phyloP scores from a whole-genome alignment of 192 early-diverging fungal genomes.

The Coemansia sp. region DNA sequence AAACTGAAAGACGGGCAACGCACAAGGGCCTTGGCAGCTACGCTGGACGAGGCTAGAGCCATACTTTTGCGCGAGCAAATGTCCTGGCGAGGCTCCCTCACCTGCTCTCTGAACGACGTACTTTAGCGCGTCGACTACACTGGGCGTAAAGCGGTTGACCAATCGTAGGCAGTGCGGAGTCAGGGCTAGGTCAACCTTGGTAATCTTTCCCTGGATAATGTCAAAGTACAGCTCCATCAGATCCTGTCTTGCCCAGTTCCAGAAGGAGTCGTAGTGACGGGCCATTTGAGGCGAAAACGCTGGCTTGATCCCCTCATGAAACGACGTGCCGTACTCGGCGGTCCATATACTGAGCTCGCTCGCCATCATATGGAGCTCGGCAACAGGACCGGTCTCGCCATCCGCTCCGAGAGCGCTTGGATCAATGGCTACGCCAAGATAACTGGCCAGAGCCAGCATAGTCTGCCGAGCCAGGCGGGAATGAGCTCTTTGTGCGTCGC shows the following conservation, averaged over 20 bases:
- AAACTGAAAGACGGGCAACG: slow-evolving; percentile 73
- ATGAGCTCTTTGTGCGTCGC: slow-evolving; percentile 70
- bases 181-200: slow-evolving; percentile 64
- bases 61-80: slow-evolving; percentile 81
- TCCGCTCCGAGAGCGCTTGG: slow-evolving; percentile 63
- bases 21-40: background rate
- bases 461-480: slow-evolving; percentile 70
- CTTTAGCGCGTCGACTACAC: slow-evolving; percentile 51
- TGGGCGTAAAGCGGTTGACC: slow-evolving; percentile 70
- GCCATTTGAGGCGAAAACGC: slow-evolving; percentile 81
- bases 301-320: slow-evolving; percentile 84
- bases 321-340: slow-evolving; percentile 90
- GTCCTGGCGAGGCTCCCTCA: slow-evolving; percentile 69
- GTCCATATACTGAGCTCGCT: slow-evolving; percentile 58
- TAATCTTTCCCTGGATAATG: slow-evolving; percentile 86
- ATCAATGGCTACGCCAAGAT: slow-evolving; percentile 78
- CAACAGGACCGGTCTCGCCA: slow-evolving; percentile 62
- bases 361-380: slow-evolving; percentile 69
- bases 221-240: slow-evolving; percentile 82
- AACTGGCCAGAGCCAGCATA: slow-evolving; percentile 74
- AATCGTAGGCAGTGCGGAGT: slow-evolving; percentile 84
- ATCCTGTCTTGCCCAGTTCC: slow-evolving; percentile 86
- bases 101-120: slow-evolving; percentile 82
- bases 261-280: slow-evolving; percentile 91
- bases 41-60: slow-evolving; percentile 63